These are phyloP conservation scores for Penicillium turbatum DNA, from an alignment of 495 filamentous ascomycete genomes.

Conservation along the genomic window DNA sequence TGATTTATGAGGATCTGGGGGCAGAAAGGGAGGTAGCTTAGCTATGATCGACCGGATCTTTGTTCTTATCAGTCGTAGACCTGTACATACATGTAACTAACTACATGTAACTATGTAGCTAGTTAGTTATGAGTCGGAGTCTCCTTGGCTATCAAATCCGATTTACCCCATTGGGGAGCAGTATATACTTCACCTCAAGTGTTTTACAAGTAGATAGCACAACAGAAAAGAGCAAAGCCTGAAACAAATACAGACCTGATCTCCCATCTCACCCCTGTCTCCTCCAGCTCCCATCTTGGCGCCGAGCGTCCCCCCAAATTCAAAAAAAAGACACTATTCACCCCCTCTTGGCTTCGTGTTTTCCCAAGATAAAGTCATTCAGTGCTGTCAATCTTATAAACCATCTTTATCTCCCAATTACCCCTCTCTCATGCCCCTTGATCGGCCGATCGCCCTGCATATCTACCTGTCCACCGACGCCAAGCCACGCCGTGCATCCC, in stretches of 20 bases:
- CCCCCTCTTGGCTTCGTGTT: not conserved
- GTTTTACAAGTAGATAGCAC: too few species aligned
- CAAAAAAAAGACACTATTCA: conserved; percentile 1
- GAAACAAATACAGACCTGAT: not conserved
- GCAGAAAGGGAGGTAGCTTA: not conserved
- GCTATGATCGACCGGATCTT: not conserved
- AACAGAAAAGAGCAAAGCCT: too few species aligned
- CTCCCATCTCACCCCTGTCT: conserved; percentile 1
- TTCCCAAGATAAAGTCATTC: conserved; percentile 5
- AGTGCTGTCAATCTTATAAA: conserved; percentile 2
- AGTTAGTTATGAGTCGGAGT: too few species aligned
- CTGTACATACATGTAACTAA: too few species aligned
- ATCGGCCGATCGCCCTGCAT: conserved; percentile 12
- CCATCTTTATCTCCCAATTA: not conserved
- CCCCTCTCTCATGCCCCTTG: conserved; percentile 3
- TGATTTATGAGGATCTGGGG: not conserved
- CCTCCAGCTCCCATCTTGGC: conserved; percentile 20
- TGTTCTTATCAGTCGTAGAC: too few species aligned
- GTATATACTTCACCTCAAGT: not conserved
- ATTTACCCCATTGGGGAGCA: conserved; percentile 1
- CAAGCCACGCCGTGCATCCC: conserved; percentile 37
- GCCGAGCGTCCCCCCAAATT: not conserved
- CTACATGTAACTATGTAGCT: too few species aligned
- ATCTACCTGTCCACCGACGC: conserved; percentile 16
- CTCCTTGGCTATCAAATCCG: too few species aligned